Evolutionary conservation across 345 rosid genomes (phyloP).

Genomic region (Melaleuca quinquenervia): DNA sequence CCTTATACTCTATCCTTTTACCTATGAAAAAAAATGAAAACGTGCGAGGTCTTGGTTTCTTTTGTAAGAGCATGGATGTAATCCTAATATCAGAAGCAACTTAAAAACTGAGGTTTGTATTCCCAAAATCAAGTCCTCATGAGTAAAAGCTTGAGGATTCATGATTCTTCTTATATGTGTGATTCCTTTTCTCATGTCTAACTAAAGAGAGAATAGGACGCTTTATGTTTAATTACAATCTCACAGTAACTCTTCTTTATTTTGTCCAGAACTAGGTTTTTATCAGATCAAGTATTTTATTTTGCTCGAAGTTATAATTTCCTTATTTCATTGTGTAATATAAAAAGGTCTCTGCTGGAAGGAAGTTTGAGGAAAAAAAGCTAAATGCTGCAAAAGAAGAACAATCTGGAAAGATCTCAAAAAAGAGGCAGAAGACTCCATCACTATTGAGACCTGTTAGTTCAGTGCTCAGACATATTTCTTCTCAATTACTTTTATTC

Average conservation of each 20-base stretch:
- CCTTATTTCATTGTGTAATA: background rate
- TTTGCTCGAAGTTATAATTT: background rate
- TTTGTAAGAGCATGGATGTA: background rate
- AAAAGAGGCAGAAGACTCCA: constrained; percentile 42
- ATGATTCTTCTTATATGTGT: background rate
- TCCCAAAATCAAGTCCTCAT: background rate
- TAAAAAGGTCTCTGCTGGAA: constrained; percentile 65
- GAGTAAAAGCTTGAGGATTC: background rate
- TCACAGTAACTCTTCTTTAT: background rate
- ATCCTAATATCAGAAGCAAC: background rate
- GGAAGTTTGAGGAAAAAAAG: constrained; percentile 44
- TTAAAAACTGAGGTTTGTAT: background rate
- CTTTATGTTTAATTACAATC: background rate
- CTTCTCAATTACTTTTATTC: background rate
- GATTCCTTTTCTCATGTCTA: background rate
- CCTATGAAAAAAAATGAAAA: background rate
- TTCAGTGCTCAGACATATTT: constrained; percentile 9
- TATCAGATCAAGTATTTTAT: background rate
- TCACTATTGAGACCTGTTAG: constrained; percentile 83
- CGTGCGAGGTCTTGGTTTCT: background rate
- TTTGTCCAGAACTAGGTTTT: background rate
- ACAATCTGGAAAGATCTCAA: constrained; percentile 34
- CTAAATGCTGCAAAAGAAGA: constrained; percentile 45
- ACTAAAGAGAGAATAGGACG: background rate
- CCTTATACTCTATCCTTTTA: background rate